A percentile compares a stretch with the other conserved stretches of the same genome.
Conservation (phyloP, 495 filamentous ascomycete species). For the Entonaema liquescens region DNA sequence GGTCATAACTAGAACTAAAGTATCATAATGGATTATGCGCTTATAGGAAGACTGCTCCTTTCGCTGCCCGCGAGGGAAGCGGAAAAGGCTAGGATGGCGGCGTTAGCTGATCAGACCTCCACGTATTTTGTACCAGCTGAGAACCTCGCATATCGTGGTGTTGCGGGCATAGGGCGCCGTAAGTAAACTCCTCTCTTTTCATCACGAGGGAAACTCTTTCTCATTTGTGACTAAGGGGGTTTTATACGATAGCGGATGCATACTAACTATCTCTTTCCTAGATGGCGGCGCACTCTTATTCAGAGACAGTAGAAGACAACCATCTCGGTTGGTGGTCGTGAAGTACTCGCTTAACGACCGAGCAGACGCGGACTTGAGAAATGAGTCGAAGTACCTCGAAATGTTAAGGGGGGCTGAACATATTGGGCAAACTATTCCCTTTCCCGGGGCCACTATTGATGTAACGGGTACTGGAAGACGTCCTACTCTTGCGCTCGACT, state of each 20-base stretch:
- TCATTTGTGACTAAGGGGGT: background rate
- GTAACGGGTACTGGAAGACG: slow-evolving; percentile 6
- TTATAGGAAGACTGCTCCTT: background rate
- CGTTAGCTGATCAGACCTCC: background rate
- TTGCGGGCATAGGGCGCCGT: slow-evolving; percentile 21
- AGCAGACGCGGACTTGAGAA: slow-evolving; percentile 17
- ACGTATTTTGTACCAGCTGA: slow-evolving; percentile 3
- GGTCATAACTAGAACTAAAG: background rate
- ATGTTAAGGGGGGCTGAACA: slow-evolving; percentile 34
- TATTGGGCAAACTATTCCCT: slow-evolving; percentile 21
- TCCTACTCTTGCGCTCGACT: slow-evolving; percentile 35
- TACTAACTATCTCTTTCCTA: background rate
- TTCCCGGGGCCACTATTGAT: slow-evolving; percentile 11
- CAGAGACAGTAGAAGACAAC: background rate
- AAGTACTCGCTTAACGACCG: slow-evolving; percentile 32
- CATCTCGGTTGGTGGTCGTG: slow-evolving; percentile 17
- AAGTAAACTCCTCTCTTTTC: background rate
- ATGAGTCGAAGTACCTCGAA: slow-evolving; percentile 25
- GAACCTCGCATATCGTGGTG: slow-evolving; percentile 8
- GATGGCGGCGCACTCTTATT: slow-evolving; percentile 23
- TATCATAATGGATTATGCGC: background rate
- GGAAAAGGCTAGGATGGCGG: background rate
- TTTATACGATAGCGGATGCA: background rate
- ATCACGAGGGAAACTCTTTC: background rate
- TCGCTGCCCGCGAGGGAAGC: background rate